Base-by-base conservation (phyloP, 108 stramenopile species). In the Skeletonema tropicum region DNA sequence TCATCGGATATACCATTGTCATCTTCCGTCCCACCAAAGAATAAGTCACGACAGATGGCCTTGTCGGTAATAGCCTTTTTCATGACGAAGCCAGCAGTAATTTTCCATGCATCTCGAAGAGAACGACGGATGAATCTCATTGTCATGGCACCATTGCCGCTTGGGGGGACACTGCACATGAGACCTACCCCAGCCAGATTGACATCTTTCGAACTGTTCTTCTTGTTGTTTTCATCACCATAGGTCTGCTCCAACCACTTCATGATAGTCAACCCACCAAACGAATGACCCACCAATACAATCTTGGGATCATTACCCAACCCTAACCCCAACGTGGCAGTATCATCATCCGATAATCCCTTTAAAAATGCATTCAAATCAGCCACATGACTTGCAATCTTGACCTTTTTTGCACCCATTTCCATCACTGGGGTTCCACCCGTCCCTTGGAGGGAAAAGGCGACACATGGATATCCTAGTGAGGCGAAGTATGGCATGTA, bases 101-200 rank as follows among this genome's bases (percentile, higher is more conserved):
- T 85, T 46, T 74, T 82, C 74, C 77, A 85, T 58, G 82, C 69
- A 36, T 85, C 83, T 17, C 2, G 13, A 0, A 76, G 30, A 11
- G 79, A 80, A 58, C 85, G 83, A 1, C 55, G 15, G 29, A 87
- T 57, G 62, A 66, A 83, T 11, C 87, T 76, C 64, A 66, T 52
- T 8, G 77, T 79, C 83, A 85, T 85, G n/a, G 74, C 79, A n/a
- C 92, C 90, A 71, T 94, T 96, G 11, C 95, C 95, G 57, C 79
- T 82, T 13, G 95, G 95, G 17, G 95, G 95, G 5, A 94, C 93
- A 31, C 87, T 84, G 61, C 95, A 96, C 66, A 94, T 79, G 19
- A 81, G 79, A 19, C 88, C 89, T 9, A 88, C 79, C 1, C 90
- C 93, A 30, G 72, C 66, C 38, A 87, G 83, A 48, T 81, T 75